Base-by-base conservation (phyloP, 169 alveolate species). In the Cryptosporidium parvum region DNA sequence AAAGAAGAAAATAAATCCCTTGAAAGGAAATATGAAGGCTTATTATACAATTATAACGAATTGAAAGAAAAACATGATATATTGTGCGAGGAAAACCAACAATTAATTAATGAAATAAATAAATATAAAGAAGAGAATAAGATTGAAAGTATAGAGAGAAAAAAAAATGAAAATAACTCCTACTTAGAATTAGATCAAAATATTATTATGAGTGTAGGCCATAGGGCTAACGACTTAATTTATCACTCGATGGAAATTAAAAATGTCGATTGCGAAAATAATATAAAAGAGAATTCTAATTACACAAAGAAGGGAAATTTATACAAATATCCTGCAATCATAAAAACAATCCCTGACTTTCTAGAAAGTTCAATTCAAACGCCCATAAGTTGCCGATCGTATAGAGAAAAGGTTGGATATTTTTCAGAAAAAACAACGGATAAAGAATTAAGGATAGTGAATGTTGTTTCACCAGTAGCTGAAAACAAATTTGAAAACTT, bases 311-410 rank as follows among this genome's bases (percentile, higher is more conserved):
- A 21, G 3, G 37, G 37, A 1, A 26, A 23, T 6, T n/a, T 26
- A 9, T 56, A 56, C 51, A 65, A 65, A 35, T 14, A 8, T 23
- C 71, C 89, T 59, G 89, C 89, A 65, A 61, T 39, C 2, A 65
- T 80, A 6, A 33, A 51, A 18, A 31, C 80, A 42, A 29, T 80
- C 16, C 89, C 89, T 35, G 89, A 80, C 21, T 80, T 80, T 23
- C 39, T 80, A 29, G 89, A 80, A 21, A 80, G 68, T 29, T 42
- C 29, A 14, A 48, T 67, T 10, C 29, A 80, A 31, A 23, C 33
- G 9, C 86, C 86, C 21, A 35, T 75, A 52, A 75, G 70, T n/a
- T 52, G 58, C 58, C 86, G 33, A 31, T 21, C 35, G 1, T 53
- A 52, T 39, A 37, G 70, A 56, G 16, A 39, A 62, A 59, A 75